Evolutionary conservation across 306 rosid species (phyloP).

Genomic region (Sicyos edulis): DNA sequence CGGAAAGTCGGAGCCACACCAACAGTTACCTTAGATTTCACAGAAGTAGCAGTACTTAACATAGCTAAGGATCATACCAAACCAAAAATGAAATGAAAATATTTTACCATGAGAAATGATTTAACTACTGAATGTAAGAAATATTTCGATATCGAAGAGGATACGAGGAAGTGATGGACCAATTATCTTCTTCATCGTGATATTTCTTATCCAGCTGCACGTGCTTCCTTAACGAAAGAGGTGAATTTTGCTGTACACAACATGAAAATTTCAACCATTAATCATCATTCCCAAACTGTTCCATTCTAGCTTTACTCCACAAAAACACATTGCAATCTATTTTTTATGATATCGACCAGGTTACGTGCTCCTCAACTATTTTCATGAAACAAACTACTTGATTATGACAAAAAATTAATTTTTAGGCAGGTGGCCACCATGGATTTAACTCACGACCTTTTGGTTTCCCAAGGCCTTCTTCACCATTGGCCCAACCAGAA

Average conservation of each 20-base stretch:
- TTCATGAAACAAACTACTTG: too few species aligned
- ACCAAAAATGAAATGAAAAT: background rate
- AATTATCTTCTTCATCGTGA: slow-evolving; percentile 73
- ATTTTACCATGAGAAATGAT: background rate
- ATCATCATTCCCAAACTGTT: slow-evolving; percentile 1
- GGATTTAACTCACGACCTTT: too few species aligned
- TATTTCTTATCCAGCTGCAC: slow-evolving; percentile 56
- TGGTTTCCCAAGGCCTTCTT: too few species aligned
- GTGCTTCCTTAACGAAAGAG: slow-evolving; percentile 51
- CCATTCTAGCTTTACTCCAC: too few species aligned
- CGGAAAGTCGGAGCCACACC: slow-evolving; percentile 82
- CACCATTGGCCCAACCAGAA: too few species aligned
- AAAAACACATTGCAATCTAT: too few species aligned
- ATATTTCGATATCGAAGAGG: slow-evolving; percentile 27
- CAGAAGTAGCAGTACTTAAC: slow-evolving; percentile 59
- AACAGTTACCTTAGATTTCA: slow-evolving; percentile 65
- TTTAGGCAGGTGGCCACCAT: too few species aligned
- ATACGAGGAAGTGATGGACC: slow-evolving; percentile 87
- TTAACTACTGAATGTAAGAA: background rate
- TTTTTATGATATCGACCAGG: too few species aligned
- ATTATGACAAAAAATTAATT: too few species aligned
- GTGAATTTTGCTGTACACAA: slow-evolving; percentile 59
- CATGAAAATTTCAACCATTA: slow-evolving; percentile 3
- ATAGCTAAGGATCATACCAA: slow-evolving; percentile 41
- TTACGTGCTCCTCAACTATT: too few species aligned